A percentile compares a stretch with the other conserved stretches of the same genome.
Evolutionary conservation across 352 stramenopile species (phyloP).

Genomic region (Phytophthora lateralis): DNA sequence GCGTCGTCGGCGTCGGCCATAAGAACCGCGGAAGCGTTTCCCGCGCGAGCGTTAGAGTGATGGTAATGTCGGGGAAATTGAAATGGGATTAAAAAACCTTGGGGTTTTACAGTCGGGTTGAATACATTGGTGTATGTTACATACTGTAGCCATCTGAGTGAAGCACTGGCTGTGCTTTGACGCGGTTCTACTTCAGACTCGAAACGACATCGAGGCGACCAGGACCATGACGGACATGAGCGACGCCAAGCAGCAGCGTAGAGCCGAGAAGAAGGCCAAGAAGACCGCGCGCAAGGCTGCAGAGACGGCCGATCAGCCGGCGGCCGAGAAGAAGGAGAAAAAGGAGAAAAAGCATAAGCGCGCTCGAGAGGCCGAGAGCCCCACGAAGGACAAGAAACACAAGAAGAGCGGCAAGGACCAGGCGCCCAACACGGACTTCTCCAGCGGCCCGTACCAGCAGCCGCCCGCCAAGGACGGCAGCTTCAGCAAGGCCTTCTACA

Average conservation of each 20-base stretch:
- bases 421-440: conserved; percentile 55
- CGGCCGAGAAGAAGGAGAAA: conserved; percentile 33
- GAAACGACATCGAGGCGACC: conserved; percentile 18
- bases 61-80: background rate
- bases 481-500: conserved; percentile 90
- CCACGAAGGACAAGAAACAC: conserved; percentile 44
- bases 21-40: background rate
- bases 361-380: conserved; percentile 42
- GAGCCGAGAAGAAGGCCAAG: conserved; percentile 50
- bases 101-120: background rate
- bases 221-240: conserved; percentile 39
- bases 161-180: conserved; percentile 40
- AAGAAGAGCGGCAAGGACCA: conserved; percentile 64
- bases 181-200: conserved; percentile 21
- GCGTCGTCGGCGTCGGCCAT: conserved; percentile 21
- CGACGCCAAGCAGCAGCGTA: conserved; percentile 49
- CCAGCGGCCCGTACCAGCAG: conserved; percentile 78
- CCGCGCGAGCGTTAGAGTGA: background rate
- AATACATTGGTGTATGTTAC: conserved; percentile 1
- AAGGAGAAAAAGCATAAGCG: conserved; percentile 38
- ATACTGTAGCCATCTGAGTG: conserved; percentile 18
- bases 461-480: conserved; percentile 59
- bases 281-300: conserved; percentile 46
- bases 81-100: conserved; percentile 1
- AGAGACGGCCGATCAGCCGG: conserved; percentile 18